Conservation (phyloP, 768 basidiomycete genomes). For the Boletus rufocinnamomeus region DNA sequence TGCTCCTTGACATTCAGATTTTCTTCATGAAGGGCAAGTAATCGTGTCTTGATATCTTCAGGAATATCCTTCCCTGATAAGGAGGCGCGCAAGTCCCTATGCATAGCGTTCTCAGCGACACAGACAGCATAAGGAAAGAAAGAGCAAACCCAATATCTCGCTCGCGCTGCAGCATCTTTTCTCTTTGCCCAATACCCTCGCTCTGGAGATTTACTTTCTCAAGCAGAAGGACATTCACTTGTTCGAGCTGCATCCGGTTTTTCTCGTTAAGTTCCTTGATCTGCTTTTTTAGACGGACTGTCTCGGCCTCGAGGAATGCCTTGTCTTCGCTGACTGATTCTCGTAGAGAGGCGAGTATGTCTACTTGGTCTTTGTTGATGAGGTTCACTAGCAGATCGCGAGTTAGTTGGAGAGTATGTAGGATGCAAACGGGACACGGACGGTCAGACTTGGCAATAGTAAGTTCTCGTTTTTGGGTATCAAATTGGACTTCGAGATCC, state of each 20-base stretch:
- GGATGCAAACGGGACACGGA: constrained; percentile 39
- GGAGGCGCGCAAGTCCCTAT: constrained; percentile 75
- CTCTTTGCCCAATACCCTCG: constrained; percentile 87
- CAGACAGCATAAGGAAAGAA: background rate
- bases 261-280: constrained; percentile 77
- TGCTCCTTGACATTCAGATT: constrained; percentile 71
- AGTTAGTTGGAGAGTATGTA: constrained; percentile 6
- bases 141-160: constrained; percentile 73
- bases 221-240: constrained; percentile 78
- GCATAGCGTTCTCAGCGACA: constrained; percentile 2
- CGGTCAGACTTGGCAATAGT: constrained; percentile 85
- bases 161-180: constrained; percentile 83
- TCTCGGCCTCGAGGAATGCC: constrained; percentile 66
- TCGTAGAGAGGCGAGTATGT: constrained; percentile 81
- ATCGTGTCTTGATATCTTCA: constrained; percentile 74
- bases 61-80: constrained; percentile 79
- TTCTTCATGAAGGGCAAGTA: constrained; percentile 78
- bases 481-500: constrained; percentile 70
- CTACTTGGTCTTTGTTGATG: constrained; percentile 91
- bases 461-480: constrained; percentile 64
- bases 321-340: constrained; percentile 92
- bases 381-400: constrained; percentile 63
- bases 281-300: constrained; percentile 62
- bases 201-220: constrained; percentile 92
- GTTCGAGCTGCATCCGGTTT: constrained; percentile 88